Percentiles rank a stretch among this genome's conserved stretches.
Evolutionary conservation across 306 rosid species (phyloP).

Genomic region (Cotoneaster glaucophyllus): DNA sequence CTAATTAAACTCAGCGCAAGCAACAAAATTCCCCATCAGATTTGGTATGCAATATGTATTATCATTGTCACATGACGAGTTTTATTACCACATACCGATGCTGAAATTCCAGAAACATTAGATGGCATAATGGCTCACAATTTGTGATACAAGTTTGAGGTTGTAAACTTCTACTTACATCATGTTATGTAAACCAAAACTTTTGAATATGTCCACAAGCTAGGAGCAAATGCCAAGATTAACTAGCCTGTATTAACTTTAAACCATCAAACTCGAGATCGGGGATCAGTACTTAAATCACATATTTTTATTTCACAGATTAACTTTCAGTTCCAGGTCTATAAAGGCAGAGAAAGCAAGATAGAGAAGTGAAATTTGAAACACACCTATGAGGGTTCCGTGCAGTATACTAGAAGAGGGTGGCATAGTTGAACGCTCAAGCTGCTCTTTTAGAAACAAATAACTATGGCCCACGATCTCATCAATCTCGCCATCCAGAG

Average conservation of each 20-base stretch:
- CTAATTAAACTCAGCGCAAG: background rate
- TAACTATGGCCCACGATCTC: slow-evolving; percentile 70
- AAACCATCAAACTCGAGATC: background rate
- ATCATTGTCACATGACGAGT: background rate
- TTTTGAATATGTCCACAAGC: background rate
- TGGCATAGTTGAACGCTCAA: slow-evolving; percentile 48
- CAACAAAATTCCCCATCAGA: background rate
- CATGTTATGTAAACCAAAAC: background rate
- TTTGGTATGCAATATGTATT: background rate
- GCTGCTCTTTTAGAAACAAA: slow-evolving; percentile 70
- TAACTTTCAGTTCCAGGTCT: background rate
- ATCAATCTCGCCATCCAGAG: slow-evolving; percentile 36
- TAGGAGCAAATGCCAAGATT: background rate
- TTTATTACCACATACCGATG: background rate
- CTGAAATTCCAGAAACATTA: background rate
- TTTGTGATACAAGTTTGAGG: background rate
- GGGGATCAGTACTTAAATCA: background rate
- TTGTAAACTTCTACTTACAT: background rate
- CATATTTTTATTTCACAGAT: background rate
- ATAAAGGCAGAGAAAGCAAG: background rate
- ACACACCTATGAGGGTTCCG: slow-evolving; percentile 68
- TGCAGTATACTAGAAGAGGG: slow-evolving; percentile 70
- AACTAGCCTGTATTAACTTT: background rate
- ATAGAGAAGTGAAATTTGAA: background rate
- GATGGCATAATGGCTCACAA: background rate